Evolutionary conservation across 768 basidiomycete species (phyloP), one percentile per base, ranked within the genome.

Genomic region (Auriscalpium microsporum): DNA sequence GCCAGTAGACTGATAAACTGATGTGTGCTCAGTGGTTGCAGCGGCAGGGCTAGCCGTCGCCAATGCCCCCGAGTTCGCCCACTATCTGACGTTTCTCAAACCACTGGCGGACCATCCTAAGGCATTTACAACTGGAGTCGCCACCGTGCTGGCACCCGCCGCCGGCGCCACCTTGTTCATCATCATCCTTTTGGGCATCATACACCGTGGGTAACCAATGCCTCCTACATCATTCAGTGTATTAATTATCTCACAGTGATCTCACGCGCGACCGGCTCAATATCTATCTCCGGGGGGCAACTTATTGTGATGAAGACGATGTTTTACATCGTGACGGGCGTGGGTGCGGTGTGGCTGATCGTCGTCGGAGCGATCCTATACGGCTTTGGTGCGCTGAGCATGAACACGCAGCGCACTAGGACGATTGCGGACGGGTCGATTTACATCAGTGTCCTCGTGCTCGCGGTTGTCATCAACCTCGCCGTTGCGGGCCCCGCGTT

Each of bases 401-500:
- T 64, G 1, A 67, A 71, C 17, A 61, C 64, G 8, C 62, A 53
- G 3, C 70, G 69, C n/a, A 63, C 71, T 35, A 60, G 67, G 50
- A 75, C 78, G 4, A 72, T 91, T 10, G 82, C 86, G 2, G 79
- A 83, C 62, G 90, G 90, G 2, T 73, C 82, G 4, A 77, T 91
- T 48, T 88, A 86, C 67, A 84, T 87, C 74, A 76, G 78, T 64
- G 73, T 80, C 48, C 73, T 87, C 45, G 75, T 78, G 46, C 72
- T 86, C 51, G 70, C 77, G 4, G 69, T 87, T 54, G 65, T 87
- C 23, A 65, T 90, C 48, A 84, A 78, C 60, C 67, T 84, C 21
- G 86, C 87, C 17, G 75, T 89, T 54, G 78, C 87, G 48, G 73
- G 81, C 50, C 90, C 90, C 10, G 89, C 78, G 19, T 66, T 89